phyloP scores from a whole-genome alignment of 2,329 filamentous ascomycete species.

The Aspergillus fischeri region DNA sequence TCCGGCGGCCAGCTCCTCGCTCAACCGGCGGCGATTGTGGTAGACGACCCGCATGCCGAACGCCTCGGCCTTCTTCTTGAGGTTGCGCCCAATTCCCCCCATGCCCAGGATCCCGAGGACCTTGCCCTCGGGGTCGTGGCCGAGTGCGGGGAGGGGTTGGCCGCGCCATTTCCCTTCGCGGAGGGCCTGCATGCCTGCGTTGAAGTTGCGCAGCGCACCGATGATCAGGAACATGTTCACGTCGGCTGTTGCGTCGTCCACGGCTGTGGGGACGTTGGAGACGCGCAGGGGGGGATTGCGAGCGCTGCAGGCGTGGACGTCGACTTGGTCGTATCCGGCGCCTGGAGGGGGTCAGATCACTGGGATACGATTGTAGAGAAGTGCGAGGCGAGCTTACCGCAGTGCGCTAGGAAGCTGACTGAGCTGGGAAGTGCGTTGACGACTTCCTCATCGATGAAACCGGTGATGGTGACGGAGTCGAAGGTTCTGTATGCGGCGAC shows the following conservation, averaged over 20 bases:
- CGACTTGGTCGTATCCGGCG: conserved; percentile 81
- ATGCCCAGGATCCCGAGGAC: conserved; percentile 77
- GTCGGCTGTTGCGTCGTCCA: conserved; percentile 81
- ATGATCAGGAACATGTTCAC: conserved; percentile 75
- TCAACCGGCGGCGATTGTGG: conserved; percentile 64
- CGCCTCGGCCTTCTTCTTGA: conserved; percentile 67
- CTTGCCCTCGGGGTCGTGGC: conserved; percentile 76
- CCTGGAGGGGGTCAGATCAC: conserved; percentile 45
- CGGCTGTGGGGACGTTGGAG: conserved; percentile 76
- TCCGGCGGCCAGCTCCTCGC: conserved; percentile 45
- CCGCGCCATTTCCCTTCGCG: conserved; percentile 67
- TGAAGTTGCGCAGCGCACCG: conserved; percentile 72
- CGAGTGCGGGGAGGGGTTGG: conserved; percentile 50
- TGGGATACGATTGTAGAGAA: background rate
- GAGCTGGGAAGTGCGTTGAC: conserved; percentile 47
- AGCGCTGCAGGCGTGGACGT: conserved; percentile 66
- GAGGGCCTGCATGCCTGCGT: conserved; percentile 60
- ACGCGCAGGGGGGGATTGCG: conserved; percentile 59
- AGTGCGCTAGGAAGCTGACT: conserved; percentile 37
- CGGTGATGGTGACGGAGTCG: conserved; percentile 59
- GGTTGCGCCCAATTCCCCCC: conserved; percentile 77
- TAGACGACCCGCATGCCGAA: conserved; percentile 76
- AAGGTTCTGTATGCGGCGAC: conserved; percentile 69
- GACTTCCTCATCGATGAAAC: conserved; percentile 67
- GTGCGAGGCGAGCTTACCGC: conserved; percentile 25